These are phyloP conservation scores for Fusarium torreyae DNA, from an alignment of 2,329 filamentous ascomycete species.

Conservation along the genomic window DNA sequence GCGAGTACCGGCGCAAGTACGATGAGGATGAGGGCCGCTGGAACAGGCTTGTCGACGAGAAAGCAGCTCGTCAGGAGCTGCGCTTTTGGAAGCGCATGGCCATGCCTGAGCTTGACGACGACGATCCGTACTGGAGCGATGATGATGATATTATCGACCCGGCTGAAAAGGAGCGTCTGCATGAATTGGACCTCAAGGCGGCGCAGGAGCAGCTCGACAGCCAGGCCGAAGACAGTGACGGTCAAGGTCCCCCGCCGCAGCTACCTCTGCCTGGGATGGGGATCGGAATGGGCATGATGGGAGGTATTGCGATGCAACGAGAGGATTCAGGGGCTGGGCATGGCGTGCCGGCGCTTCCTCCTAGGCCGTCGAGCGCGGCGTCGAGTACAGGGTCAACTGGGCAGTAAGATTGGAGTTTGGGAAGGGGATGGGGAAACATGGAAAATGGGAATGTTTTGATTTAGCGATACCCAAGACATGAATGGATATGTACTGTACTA, in stretches of 20 bases:
- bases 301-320: constrained; percentile 59
- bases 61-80: constrained; percentile 70
- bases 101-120: constrained; percentile 72
- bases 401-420: constrained; percentile 45
- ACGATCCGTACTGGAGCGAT: constrained; percentile 74
- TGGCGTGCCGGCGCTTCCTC: constrained; percentile 51
- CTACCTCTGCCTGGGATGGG: constrained; percentile 43
- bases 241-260: constrained; percentile 46
- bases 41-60: constrained; percentile 67
- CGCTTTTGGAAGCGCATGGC: constrained; percentile 78
- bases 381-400: constrained; percentile 62
- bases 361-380: constrained; percentile 57
- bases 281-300: constrained; percentile 51
- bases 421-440: neutral
- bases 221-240: constrained; percentile 55
- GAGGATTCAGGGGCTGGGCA: constrained; percentile 52
- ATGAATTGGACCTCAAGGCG: constrained; percentile 64
- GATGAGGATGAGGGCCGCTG: constrained; percentile 70
- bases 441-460: constrained; percentile 45
- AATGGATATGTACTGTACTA: constrained; percentile 47
- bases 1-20: constrained; percentile 69
- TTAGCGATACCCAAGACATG: constrained; percentile 52
- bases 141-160: constrained; percentile 76
- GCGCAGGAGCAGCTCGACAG: constrained; percentile 58
- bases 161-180: constrained; percentile 70